Evolutionary conservation across 148 eudicot genomes (phyloP), one percentile per base, ranked within the genome.

Genomic region (Polygonum maritimum): DNA sequence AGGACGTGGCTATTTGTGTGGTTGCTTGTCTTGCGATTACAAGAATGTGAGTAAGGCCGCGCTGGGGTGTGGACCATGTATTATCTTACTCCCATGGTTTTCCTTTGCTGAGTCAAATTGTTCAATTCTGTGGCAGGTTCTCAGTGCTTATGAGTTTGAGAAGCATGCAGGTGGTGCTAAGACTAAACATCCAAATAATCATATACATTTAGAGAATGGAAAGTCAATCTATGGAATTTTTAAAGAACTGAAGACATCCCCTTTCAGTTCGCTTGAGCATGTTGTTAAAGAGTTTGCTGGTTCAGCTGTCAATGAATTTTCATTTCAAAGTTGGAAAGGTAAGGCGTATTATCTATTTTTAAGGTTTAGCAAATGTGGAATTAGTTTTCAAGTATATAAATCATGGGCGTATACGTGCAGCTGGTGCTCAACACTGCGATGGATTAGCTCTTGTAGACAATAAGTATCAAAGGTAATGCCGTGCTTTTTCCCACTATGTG

Each of bases 101-200:
- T 79, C 69, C 41, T 39, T 80, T 74, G 60, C 22, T 40, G 31
- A 33, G 31, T 71, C 10, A 18, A 71, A n/a, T 18, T 35, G 4
- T 71, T 41, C 5, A 5, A 41, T 75, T 48, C 48, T 79, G 38
- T 65, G 47, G 63, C 91, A 95, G 96, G 86, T 90, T 54, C 84
- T 92, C 18, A 90, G 94, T 86, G 97, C 99, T 3, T 93, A 90
- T 76, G 99, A 92, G 86, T 95, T 95, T 79, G 99, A 95, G 88
- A 75, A 88, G 77, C 99, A 95, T 83, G 97, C 97, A 78, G 96
- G 94, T 77, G 87, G 87, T 73, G 69, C 85, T 10, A 92, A 89
- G 79, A 90, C 97, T 60, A 87, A 96, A 77, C 99, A 92, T 74
- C 99, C 99, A 21, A 95, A 95, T 76, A 92, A 90, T 82, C 97